Conservation (phyloP, 2,329 filamentous ascomycete species). For the Rhinocladiella mackenziei region DNA sequence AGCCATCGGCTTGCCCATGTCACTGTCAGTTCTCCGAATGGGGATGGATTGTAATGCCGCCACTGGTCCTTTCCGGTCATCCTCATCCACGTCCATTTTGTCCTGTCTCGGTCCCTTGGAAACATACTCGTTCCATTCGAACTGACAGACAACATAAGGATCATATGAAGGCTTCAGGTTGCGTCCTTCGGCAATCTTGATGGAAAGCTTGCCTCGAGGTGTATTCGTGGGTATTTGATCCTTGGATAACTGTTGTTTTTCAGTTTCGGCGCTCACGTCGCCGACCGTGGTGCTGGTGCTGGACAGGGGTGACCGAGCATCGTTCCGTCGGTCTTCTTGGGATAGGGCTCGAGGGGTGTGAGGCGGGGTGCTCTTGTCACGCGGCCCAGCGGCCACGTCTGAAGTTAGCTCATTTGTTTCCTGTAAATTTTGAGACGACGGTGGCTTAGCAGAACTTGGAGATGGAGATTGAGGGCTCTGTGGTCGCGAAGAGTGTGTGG, state of each 20-base stretch:
- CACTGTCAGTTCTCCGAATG: slow-evolving; percentile 69
- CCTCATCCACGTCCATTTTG: slow-evolving; percentile 57
- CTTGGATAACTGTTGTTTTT: slow-evolving; percentile 14
- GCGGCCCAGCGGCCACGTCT: slow-evolving; percentile 57
- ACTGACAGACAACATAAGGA: slow-evolving; percentile 93
- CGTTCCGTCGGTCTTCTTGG: slow-evolving; percentile 48
- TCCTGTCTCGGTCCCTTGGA: slow-evolving; percentile 73
- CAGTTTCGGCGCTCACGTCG: slow-evolving; percentile 25
- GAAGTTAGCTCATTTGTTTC: slow-evolving; percentile 71
- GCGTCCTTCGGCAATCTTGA: slow-evolving; percentile 82
- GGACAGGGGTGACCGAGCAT: slow-evolving; percentile 26
- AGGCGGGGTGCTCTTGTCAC: slow-evolving; percentile 83
- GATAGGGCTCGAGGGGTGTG: slow-evolving; percentile 87
- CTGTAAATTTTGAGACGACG: slow-evolving; percentile 42
- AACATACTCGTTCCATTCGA: slow-evolving; percentile 94
- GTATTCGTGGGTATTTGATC: slow-evolving; percentile 58
- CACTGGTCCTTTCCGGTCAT: slow-evolving; percentile 55
- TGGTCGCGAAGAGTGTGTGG: slow-evolving; percentile 47
- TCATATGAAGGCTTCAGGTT: slow-evolving; percentile 77
- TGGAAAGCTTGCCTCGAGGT: slow-evolving; percentile 80
- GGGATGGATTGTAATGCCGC: slow-evolving; percentile 52
- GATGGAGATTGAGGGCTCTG: slow-evolving; percentile 51
- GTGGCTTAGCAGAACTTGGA: slow-evolving; percentile 41
- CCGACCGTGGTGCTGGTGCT: slow-evolving; percentile 26
- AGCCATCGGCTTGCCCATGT: slow-evolving; percentile 79